Evolutionary conservation across 805 yeast genomes (phyloP), one percentile per base, ranked within the genome.

Genomic region (Candida xyloterini): DNA sequence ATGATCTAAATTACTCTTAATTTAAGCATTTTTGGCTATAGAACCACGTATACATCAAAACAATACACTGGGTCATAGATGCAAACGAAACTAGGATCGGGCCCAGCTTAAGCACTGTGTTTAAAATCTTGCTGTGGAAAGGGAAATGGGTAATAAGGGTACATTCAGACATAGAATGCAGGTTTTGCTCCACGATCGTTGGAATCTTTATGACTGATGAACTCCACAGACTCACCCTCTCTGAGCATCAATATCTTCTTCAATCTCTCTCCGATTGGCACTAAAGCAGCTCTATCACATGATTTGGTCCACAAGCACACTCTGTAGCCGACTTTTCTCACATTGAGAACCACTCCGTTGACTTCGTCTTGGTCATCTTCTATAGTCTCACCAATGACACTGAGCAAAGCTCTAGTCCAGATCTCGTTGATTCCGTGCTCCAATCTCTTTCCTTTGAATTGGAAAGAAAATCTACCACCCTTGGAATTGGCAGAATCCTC

Each of bases 401-500:
- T 81, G 54, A 93, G 76, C 59, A 93, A 73, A 37, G 90, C 80
- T 66, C 95, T 74, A 60, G 88, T 79, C 99, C 98, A 93, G 59
- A 87, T 73, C 53, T 89, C 95, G 64, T 90, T 91, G 62, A 88
- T 81, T 46, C 70, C 66, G 21, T 53, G 58, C 16, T 47, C 51
- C 47, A 67, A 64, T 45, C 67, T 68, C 50, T 75, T 83, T 47
- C 77, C 74, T 63, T 73, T 81, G 67, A 84, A 80, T 66, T 76
- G 81, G 68, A 77, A 85, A 30, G 85, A 74, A 96, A 96, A 93
- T 70, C 86, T 88, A 59, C 99, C 99, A 61, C 99, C 99, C 53
- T 81, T 74, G 44, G 85, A 66, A 67, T 93, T 93, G 50, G 79
- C 77, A 39, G 70, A 73, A 66, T 93, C 98, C 74, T 93, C 99